A percentile compares a stretch with the other conserved stretches of the same genome.
phyloP scores from a whole-genome alignment of 768 basidiomycete genomes.

The Pholiota conissans region DNA sequence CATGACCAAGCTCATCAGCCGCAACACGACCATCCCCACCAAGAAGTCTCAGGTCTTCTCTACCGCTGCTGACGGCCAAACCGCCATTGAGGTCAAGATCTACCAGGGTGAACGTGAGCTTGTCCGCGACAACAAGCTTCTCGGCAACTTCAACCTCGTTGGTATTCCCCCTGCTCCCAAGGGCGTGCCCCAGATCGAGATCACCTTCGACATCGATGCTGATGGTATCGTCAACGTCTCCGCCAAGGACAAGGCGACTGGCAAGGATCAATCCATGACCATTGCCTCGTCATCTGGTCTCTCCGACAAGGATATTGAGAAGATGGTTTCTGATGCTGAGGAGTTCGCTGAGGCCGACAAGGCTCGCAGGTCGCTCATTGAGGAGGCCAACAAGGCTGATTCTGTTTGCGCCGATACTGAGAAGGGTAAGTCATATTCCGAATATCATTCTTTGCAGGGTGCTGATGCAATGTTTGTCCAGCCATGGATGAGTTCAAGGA shows the following conservation, averaged over 20 bases:
- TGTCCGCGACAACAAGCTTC: conserved; percentile 96
- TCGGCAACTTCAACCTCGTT: conserved; percentile 99
- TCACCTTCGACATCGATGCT: conserved; percentile 96
- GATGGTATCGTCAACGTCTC: conserved; percentile 97
- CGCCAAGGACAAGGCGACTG: conserved; percentile 92
- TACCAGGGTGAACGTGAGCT: conserved; percentile 99
- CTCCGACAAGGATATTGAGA: conserved; percentile 94
- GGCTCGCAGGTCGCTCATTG: conserved; percentile 82
- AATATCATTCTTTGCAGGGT: not conserved
- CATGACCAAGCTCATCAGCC: conserved; percentile 98
- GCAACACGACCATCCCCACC: conserved; percentile 99
- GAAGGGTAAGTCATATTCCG: conserved; percentile 71
- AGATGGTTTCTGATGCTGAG: conserved; percentile 95
- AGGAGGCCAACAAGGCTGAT: conserved; percentile 96
- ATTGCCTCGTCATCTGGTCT: conserved; percentile 97
- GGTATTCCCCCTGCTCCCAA: conserved; percentile 90
- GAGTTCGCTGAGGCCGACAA: conserved; percentile 93
- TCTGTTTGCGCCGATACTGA: conserved; percentile 93
- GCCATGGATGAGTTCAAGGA: conserved; percentile 98
- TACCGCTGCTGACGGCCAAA: conserved; percentile 98
- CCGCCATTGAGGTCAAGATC: conserved; percentile 99
- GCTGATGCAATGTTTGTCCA: conserved; percentile 23
- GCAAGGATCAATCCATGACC: conserved; percentile 93
- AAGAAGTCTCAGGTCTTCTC: conserved; percentile 99
- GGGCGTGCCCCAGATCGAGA: conserved; percentile 84